phyloP scores from a whole-genome alignment of 177 flowering plant genomes.

The Vitis hybrid region DNA sequence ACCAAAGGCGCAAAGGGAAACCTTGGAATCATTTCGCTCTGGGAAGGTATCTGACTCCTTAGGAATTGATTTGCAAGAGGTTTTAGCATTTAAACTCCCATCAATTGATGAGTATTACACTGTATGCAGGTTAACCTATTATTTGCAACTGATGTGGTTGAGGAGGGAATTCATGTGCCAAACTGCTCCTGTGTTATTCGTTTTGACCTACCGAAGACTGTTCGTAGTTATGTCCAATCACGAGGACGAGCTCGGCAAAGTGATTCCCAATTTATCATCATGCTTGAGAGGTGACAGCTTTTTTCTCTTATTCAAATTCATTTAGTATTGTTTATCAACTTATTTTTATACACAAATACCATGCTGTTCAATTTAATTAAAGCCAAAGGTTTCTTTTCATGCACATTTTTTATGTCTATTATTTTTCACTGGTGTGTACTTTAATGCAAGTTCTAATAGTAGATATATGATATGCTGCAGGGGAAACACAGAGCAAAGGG shows the following conservation, averaged over 20 bases:
- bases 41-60: slow-evolving; percentile 53
- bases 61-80: not conserved
- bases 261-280: slow-evolving; percentile 58
- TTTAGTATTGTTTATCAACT: too few species aligned
- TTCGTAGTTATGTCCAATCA: slow-evolving; percentile 83
- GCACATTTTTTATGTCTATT: not conserved
- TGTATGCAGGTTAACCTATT: slow-evolving; percentile 63
- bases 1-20: slow-evolving; percentile 53
- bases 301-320: not conserved
- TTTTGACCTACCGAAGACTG: slow-evolving; percentile 84
- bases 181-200: slow-evolving; percentile 81
- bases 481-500: slow-evolving; percentile 69
- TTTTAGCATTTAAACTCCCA: not conserved
- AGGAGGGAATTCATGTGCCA: slow-evolving; percentile 79
- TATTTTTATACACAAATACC: too few species aligned
- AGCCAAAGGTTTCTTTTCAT: not conserved
- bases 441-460: too few species aligned
- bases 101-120: not conserved
- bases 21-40: slow-evolving; percentile 60
- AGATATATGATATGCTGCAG: slow-evolving; percentile 36
- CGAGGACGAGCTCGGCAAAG: slow-evolving; percentile 73
- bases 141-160: slow-evolving; percentile 81
- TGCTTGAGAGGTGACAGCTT: slow-evolving; percentile 76
- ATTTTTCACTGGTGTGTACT: not conserved
- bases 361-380: too few species aligned